Conservation (phyloP, 257 asterid species). For the Solanum paucissectum region DNA sequence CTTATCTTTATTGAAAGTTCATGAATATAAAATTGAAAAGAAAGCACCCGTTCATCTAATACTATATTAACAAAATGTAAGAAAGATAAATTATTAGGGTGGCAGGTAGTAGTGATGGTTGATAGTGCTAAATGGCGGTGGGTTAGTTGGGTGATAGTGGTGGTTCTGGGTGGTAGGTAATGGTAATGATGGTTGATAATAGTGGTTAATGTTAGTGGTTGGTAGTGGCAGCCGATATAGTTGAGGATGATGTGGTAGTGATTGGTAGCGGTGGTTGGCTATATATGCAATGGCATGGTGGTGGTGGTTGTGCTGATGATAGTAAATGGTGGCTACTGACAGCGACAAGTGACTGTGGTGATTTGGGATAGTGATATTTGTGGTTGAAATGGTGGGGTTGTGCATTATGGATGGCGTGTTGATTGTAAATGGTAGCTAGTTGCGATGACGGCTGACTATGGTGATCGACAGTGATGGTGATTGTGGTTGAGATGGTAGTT, state of each 20-base stretch:
- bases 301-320: not conserved
- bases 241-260: not conserved
- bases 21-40: not conserved
- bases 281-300: not conserved
- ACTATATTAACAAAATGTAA: not conserved
- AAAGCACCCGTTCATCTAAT: not conserved
- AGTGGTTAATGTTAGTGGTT: not conserved
- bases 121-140: not conserved
- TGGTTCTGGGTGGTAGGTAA: not conserved
- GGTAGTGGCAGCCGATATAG: not conserved
- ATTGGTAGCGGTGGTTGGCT: not conserved
- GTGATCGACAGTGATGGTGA: not conserved
- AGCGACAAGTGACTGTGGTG: not conserved
- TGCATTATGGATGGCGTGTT: not conserved
- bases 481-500: not conserved
- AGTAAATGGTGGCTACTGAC: not conserved
- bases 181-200: not conserved
- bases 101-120: not conserved
- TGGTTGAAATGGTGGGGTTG: not conserved
- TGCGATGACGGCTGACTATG: not conserved
- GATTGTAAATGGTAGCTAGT: not conserved
- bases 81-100: not conserved
- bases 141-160: not conserved
- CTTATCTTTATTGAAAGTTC: not conserved
- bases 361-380: not conserved